phyloP scores from a whole-genome alignment of 2,329 filamentous ascomycete genomes.

The Apiospora hydei region DNA sequence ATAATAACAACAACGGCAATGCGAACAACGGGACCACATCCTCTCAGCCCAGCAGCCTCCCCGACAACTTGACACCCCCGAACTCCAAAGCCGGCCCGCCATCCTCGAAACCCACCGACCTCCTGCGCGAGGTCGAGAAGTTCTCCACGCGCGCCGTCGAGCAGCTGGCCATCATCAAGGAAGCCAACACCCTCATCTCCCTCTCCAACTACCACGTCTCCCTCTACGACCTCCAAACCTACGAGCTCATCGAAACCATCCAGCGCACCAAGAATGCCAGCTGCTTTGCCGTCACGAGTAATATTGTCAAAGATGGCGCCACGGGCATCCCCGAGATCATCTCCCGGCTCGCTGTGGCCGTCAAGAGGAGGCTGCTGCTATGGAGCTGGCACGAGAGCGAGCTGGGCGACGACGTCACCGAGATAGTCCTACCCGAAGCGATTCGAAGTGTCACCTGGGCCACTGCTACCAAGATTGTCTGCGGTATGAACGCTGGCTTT shows the following conservation, averaged over 20 bases:
- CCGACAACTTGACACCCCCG: conserved; percentile 38
- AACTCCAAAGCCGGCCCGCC: conserved; percentile 38
- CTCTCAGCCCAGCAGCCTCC: conserved; percentile 33
- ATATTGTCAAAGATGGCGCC: conserved; percentile 87
- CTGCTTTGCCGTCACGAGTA: conserved; percentile 91
- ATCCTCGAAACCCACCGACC: conserved; percentile 72
- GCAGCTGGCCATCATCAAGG: conserved; percentile 94
- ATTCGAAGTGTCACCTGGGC: conserved; percentile 94
- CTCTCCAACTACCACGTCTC: conserved; percentile 90
- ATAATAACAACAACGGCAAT: conserved; percentile 38
- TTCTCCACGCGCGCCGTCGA: conserved; percentile 91
- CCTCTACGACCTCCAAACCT: conserved; percentile 87
- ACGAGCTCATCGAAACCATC: conserved; percentile 80
- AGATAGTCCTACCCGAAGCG: conserved; percentile 69
- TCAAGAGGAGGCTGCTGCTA: conserved; percentile 86
- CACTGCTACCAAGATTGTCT: conserved; percentile 83
- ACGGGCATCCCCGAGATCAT: conserved; percentile 94
- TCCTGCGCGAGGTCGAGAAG: conserved; percentile 90
- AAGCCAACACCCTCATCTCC: conserved; percentile 89
- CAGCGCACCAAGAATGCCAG: conserved; percentile 86
- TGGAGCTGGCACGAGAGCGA: conserved; percentile 78
- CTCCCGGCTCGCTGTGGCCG: conserved; percentile 87
- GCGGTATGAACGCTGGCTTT: conserved; percentile 90
- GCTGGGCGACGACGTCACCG: conserved; percentile 27
- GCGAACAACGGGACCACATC: conserved; percentile 25